Percentiles rank a stretch among this genome's conserved stretches.
phyloP scores from a whole-genome alignment of 371 early-diverging fungal genomes.

The Circinella umbellata region DNA sequence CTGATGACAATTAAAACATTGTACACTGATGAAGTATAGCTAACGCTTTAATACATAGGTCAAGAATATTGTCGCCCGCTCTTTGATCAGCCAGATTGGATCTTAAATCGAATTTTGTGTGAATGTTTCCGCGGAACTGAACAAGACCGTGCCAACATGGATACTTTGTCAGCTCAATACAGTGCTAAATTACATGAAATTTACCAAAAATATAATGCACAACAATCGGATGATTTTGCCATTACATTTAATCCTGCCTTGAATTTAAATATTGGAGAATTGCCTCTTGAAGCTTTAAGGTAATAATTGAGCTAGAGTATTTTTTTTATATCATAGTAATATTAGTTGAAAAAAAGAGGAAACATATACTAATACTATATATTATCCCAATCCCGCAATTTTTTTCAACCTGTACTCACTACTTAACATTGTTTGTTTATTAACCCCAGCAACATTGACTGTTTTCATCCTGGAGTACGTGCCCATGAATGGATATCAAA shows the following conservation, averaged over 20 bases:
- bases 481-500: conserved; percentile 19
- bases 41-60: neutral
- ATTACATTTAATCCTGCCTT: conserved; percentile 11
- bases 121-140: conserved; percentile 12
- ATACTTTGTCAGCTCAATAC: conserved; percentile 11
- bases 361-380: too few relatives aligned
- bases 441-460: conserved; percentile 16
- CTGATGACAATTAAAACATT: too few relatives aligned
- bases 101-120: conserved; percentile 19
- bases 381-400: neutral
- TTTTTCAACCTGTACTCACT: neutral
- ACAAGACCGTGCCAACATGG: conserved; percentile 12
- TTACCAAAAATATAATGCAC: conserved; percentile 16
- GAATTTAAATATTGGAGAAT: conserved; percentile 13
- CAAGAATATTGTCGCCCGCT: conserved; percentile 22
- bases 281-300: conserved; percentile 14
- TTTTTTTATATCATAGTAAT: too few relatives aligned
- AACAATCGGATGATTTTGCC: conserved; percentile 11
- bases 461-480: conserved; percentile 18
- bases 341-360: too few relatives aligned
- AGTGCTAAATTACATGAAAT: conserved; percentile 15
- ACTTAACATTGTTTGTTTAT: neutral
- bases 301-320: neutral
- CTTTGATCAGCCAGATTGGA: neutral
- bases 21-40: too few relatives aligned